Conservation (phyloP, 106 monocot species). For the Posidonia australis region DNA sequence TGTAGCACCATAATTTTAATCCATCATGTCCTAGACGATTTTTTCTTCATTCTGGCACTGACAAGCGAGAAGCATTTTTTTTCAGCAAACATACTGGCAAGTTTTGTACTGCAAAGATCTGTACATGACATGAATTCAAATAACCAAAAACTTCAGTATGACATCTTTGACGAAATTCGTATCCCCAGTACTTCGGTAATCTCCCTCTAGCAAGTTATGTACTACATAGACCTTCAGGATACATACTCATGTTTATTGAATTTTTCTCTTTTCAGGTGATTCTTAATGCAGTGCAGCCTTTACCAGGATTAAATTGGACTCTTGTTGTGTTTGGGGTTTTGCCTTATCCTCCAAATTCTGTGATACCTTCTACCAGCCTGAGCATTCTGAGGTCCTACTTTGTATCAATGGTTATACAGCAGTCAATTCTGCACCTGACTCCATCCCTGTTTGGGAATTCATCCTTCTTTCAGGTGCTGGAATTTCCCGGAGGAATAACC, state of each 20-base stretch:
- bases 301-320: slow-evolving; percentile 52
- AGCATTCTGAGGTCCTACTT: slow-evolving; percentile 62
- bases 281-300: slow-evolving; percentile 38
- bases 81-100: slow-evolving; percentile 69
- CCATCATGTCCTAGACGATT: too few species aligned
- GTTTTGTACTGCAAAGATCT: slow-evolving; percentile 66
- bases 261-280: slow-evolving; percentile 29
- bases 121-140: slow-evolving; percentile 34
- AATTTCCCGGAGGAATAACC: slow-evolving; percentile 84
- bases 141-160: slow-evolving; percentile 51
- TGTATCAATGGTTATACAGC: slow-evolving; percentile 38
- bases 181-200: slow-evolving; percentile 49
- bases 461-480: slow-evolving; percentile 60
- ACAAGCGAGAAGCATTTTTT: not conserved
- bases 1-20: too few species aligned
- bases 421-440: slow-evolving; percentile 54
- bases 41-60: not conserved
- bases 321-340: slow-evolving; percentile 68
- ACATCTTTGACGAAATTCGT: slow-evolving; percentile 83
- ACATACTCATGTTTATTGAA: not conserved
- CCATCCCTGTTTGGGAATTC: slow-evolving; percentile 68
- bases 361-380: slow-evolving; percentile 44
- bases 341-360: slow-evolving; percentile 54
- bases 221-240: too few species aligned
- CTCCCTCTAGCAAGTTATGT: not conserved